These are phyloP conservation scores for Boletus sp. DNA, from an alignment of 768 basidiomycete genomes.

Conservation along the genomic window DNA sequence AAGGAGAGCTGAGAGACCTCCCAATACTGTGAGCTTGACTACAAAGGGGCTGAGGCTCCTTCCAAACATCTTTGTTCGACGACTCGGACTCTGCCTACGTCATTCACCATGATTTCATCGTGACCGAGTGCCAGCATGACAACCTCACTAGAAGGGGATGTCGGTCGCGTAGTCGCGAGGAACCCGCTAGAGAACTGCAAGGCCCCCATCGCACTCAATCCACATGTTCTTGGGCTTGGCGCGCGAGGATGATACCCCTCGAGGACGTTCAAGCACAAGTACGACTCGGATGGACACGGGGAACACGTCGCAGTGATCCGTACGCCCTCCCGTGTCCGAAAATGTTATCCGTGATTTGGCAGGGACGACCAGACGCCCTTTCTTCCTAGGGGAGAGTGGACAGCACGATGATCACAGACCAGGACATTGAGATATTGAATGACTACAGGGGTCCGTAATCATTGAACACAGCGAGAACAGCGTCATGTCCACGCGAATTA, in stretches of 20 bases:
- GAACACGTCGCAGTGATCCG: not conserved
- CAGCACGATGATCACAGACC: not conserved
- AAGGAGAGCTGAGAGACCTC: too few relatives aligned
- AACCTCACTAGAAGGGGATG: too few relatives aligned
- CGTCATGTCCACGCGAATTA: not conserved
- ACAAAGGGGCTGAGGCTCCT: too few relatives aligned
- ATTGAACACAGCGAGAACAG: not conserved
- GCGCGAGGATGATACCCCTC: not conserved
- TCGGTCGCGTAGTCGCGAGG: too few relatives aligned
- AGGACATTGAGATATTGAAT: not conserved
- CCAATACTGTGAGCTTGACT: too few relatives aligned
- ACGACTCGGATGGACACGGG: not conserved
- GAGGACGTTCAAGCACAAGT: not conserved
- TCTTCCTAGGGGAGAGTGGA: not conserved
- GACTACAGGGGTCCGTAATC: not conserved
- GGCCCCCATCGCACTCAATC: not conserved
- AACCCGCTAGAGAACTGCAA: not conserved
- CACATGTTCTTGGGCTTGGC: not conserved
- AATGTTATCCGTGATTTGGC: not conserved
- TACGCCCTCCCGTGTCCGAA: not conserved
- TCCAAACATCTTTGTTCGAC: too few relatives aligned
- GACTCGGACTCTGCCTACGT: too few relatives aligned
- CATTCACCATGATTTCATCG: too few relatives aligned
- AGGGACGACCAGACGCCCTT: not conserved
- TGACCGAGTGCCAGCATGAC: too few relatives aligned